phyloP scores from a whole-genome alignment of 1,284 basidiomycete genomes.

The Puccinia brachypodii region DNA sequence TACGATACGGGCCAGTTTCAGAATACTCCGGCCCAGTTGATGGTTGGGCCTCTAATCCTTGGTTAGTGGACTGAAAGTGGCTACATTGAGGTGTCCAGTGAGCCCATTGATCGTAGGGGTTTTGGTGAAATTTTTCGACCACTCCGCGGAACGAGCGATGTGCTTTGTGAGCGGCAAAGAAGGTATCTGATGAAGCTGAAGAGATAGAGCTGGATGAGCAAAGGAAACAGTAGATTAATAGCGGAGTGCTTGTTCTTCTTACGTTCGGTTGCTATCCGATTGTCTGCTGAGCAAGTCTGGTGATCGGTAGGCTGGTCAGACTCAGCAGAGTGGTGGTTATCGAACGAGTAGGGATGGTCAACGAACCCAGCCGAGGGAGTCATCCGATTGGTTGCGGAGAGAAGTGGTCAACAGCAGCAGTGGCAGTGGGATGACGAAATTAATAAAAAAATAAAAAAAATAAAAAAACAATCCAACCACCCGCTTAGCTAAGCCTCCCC shows the following conservation, averaged over 20 bases:
- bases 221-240: too few species aligned
- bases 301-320: background rate
- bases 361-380: background rate
- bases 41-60: background rate
- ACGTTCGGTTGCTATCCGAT: background rate
- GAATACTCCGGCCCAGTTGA: background rate
- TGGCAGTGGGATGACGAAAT: too few species aligned
- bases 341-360: background rate
- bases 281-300: background rate
- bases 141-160: constrained; percentile 36
- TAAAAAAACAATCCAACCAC: too few species aligned
- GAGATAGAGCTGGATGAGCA: background rate
- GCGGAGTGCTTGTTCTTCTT: too few species aligned
- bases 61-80: background rate
- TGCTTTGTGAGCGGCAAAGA: constrained; percentile 45
- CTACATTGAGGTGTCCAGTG: constrained; percentile 1
- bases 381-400: too few species aligned
- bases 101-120: constrained; percentile 13
- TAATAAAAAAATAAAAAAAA: too few species aligned
- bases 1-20: constrained; percentile 23
- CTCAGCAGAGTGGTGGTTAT: background rate
- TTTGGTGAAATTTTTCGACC: constrained; percentile 35
- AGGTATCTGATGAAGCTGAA: constrained; percentile 27
- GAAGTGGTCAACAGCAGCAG: too few species aligned
- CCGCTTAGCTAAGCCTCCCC: too few species aligned